Conservation (phyloP, 2,329 filamentous ascomycete genomes). For the Colletotrichum tanaceti region DNA sequence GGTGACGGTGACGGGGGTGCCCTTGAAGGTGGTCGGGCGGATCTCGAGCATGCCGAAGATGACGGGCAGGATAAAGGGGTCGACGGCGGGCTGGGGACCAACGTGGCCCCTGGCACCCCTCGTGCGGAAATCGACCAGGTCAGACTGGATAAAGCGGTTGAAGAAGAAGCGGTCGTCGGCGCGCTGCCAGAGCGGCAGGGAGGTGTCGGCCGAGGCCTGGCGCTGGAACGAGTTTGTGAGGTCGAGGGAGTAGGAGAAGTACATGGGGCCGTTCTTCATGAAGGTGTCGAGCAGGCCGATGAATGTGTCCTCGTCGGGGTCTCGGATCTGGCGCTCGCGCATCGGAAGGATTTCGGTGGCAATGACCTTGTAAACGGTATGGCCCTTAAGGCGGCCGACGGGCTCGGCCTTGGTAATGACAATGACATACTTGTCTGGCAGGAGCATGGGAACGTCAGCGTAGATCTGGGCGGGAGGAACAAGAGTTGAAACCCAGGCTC, state of each 20-base stretch:
- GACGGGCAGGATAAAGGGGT: conserved; percentile 93
- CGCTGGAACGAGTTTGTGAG: conserved; percentile 97
- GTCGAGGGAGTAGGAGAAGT: conserved; percentile 97
- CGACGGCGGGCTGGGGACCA: conserved; percentile 78
- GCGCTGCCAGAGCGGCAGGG: conserved; percentile 85
- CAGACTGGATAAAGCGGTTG: conserved; percentile 92
- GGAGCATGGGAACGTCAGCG: conserved; percentile 26
- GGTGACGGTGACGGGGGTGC: conserved; percentile 83
- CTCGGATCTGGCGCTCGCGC: conserved; percentile 89
- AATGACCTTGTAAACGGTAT: conserved; percentile 94
- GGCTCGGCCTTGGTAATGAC: conserved; percentile 94
- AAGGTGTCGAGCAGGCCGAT: conserved; percentile 83
- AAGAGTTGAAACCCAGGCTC: not conserved
- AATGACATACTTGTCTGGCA: conserved; percentile 90
- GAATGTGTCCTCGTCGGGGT: conserved; percentile 94
- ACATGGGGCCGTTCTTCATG: conserved; percentile 88
- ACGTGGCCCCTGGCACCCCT: conserved; percentile 70
- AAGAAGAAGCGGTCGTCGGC: conserved; percentile 99
- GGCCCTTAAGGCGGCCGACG: conserved; percentile 90
- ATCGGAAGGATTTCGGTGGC: conserved; percentile 93
- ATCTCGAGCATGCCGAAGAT: conserved; percentile 98
- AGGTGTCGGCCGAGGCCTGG: conserved; percentile 80
- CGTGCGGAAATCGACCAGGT: conserved; percentile 88
- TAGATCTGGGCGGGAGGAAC: not conserved
- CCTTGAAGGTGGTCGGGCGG: conserved; percentile 85